Evolutionary conservation across 2,329 filamentous ascomycete species (phyloP), one percentile per base, ranked within the genome.

Genomic region (Pyrenochaeta sp.): DNA sequence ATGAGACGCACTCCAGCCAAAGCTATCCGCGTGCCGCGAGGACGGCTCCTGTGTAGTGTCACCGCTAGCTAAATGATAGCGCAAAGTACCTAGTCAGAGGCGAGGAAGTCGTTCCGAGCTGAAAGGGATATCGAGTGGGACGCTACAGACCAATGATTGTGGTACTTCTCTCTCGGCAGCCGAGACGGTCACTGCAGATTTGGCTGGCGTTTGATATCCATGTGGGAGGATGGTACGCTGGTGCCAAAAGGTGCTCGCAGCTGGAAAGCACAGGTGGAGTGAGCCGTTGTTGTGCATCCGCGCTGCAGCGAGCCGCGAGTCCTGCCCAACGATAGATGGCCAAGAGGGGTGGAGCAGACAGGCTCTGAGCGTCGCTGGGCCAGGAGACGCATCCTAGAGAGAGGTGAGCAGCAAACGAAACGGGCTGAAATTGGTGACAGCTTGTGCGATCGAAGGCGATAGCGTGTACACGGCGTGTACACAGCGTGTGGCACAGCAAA

Each of bases 1-100:
- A 69, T 57, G 65, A 42, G 65, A 59, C 40, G 52, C 34, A 58
- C 25, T 65, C 50, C 39, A 58, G 57, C 43, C 54, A 58, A 50
- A 52, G 55, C 59, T 48, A 64, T 59, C 66, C 68, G 67, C 58
- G 61, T 64, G 64, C 70, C 67, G 68, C 71, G 67, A 65, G 59
- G 66, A 68, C 63, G 65, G 66, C 58, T 60, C 58, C 50, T 52
- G 46, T 58, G 53, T 67, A 68, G 65, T 50, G 58, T 49, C 58
- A 50, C 60, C 61, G 50, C 65, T 70, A 66, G 66, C 27, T 56
- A 45, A 53, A 51, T 30, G 52, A 50, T 59, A 51, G 56, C 49
- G 51, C 47, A 51, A 9, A 30, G 28, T 9, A 30, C 5, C 49
- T n/a, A 48, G 43, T 39, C 5, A 22, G 22, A 50, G 51, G 27